Evolutionary conservation across 1,139 yeast species (phyloP), one percentile per base, ranked within the genome.

Genomic region (Scheffersomyces parashehatae): DNA sequence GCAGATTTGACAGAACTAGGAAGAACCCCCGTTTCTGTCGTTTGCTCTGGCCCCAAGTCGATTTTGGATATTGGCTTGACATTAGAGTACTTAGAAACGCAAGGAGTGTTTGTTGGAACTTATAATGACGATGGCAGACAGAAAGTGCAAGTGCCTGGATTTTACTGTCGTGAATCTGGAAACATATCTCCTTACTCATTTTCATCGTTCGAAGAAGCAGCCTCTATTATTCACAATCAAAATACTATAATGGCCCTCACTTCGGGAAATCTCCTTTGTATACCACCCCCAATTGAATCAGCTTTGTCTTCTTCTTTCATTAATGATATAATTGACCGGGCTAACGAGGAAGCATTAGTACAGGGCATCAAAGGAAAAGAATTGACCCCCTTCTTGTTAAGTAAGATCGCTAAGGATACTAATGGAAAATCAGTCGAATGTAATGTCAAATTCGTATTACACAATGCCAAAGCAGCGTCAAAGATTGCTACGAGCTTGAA

Each of bases 31-130:
- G 89, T 89, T 2, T 82, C 91, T 1, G 97, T 89, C 12, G 91
- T 89, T 3, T 89, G 97, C 59, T 83, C 96, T 9, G 97, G 97
- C 0, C 96, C 97, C 3, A 89, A 89, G 62, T 82, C 91, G 30
- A 88, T 89, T 42, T 69, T 89, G 48, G 97, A 89, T 58, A 84
- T 90, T 47, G 82, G 79, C 10, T 73, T 85, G 49, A 89, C 97
- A 0, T 75, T 88, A 79, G 97, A 89, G 60, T 88, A 83, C 57
- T 70, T 89, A 45, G 97, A 89, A 62, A 89, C 97, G 0, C 91
- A 88, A 62, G 97, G 97, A 11, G 84, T 80, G 0, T 79, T 77
- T 46, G 83, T 80, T 15, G 69, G 75, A 8, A 72, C 79, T 24
- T 70, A 60, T 36, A 82, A 85, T 53, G 77, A 71, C 41, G 60